These are phyloP conservation scores for Komagataella populi DNA, from an alignment of 805 yeast species.

Conservation along the genomic window DNA sequence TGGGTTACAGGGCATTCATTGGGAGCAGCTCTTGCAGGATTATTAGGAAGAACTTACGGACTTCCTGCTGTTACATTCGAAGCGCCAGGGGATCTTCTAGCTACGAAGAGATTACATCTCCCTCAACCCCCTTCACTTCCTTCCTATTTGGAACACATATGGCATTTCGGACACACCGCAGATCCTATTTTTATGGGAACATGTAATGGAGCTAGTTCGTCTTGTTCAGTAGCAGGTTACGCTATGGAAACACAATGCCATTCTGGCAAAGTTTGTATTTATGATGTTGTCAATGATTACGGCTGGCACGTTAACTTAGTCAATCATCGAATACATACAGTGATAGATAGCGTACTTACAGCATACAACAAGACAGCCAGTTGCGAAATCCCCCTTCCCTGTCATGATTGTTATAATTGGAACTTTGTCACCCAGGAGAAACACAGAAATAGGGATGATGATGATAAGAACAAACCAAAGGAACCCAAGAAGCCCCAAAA, in stretches of 20 bases:
- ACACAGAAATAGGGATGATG: slow-evolving; percentile 7
- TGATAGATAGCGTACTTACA: slow-evolving; percentile 66
- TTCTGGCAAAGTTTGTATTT: slow-evolving; percentile 74
- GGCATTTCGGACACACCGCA: slow-evolving; percentile 95
- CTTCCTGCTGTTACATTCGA: slow-evolving; percentile 83
- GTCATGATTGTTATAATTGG: slow-evolving; percentile 90
- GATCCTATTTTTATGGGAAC: slow-evolving; percentile 96
- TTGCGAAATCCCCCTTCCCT: slow-evolving; percentile 67
- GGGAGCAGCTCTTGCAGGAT: slow-evolving; percentile 76
- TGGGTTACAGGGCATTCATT: slow-evolving; percentile 95
- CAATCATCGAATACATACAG: slow-evolving; percentile 84
- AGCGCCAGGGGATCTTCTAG: slow-evolving; percentile 85
- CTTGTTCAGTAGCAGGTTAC: slow-evolving; percentile 86
- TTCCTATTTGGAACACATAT: slow-evolving; percentile 60
- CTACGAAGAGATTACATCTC: slow-evolving; percentile 72
- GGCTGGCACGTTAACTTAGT: slow-evolving; percentile 87
- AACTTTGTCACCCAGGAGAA: slow-evolving; percentile 43
- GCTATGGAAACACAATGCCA: slow-evolving; percentile 97
- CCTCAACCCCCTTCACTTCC: slow-evolving; percentile 92
- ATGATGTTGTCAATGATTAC: slow-evolving; percentile 76
- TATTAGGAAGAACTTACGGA: slow-evolving; percentile 83
- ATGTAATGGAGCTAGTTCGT: slow-evolving; percentile 84
- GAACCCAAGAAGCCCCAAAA: not conserved
- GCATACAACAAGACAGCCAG: slow-evolving; percentile 65
- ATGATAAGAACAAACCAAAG: not conserved